phyloP scores from a whole-genome alignment of 352 stramenopile species.

The Phytophthora lateralis region DNA sequence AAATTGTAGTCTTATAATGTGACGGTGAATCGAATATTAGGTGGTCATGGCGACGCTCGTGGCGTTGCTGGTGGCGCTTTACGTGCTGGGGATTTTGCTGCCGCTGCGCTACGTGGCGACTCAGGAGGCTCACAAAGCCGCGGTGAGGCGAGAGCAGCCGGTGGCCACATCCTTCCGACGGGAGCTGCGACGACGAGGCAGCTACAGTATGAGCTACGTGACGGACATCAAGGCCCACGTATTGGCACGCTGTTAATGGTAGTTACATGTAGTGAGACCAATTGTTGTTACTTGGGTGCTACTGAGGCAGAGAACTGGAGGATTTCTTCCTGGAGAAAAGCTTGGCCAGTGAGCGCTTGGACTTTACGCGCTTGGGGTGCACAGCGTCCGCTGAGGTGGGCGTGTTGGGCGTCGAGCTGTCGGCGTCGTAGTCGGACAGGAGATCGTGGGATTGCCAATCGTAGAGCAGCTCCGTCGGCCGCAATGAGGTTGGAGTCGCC shows the following conservation, averaged over 20 bases:
- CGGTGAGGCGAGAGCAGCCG: constrained; percentile 17
- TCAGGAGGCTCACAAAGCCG: constrained; percentile 40
- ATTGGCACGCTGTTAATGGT: constrained; percentile 59
- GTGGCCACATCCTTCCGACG: constrained; percentile 76
- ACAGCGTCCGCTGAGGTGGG: constrained; percentile 8
- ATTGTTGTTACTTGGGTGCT: background rate
- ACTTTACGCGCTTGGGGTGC: constrained; percentile 21
- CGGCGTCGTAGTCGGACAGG: constrained; percentile 14
- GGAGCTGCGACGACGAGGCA: constrained; percentile 79
- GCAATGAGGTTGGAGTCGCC: constrained; percentile 5
- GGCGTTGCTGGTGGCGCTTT: constrained; percentile 54
- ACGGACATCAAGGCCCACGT: constrained; percentile 89
- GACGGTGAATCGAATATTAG: constrained; percentile 19
- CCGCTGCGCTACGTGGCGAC: constrained; percentile 58
- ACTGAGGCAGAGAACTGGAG: constrained; percentile 9
- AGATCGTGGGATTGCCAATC: constrained; percentile 8
- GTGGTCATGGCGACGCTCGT: constrained; percentile 50
- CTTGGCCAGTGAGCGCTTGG: constrained; percentile 33
- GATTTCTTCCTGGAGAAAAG: constrained; percentile 47
- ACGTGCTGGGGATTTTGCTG: constrained; percentile 63
- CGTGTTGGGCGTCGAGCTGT: constrained; percentile 21
- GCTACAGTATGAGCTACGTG: constrained; percentile 90
- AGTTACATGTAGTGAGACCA: background rate
- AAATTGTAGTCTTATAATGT: background rate
- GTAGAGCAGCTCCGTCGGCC: constrained; percentile 11